Evolutionary conservation across 257 asterid species (phyloP).

Genomic region (Solanum boliviense): DNA sequence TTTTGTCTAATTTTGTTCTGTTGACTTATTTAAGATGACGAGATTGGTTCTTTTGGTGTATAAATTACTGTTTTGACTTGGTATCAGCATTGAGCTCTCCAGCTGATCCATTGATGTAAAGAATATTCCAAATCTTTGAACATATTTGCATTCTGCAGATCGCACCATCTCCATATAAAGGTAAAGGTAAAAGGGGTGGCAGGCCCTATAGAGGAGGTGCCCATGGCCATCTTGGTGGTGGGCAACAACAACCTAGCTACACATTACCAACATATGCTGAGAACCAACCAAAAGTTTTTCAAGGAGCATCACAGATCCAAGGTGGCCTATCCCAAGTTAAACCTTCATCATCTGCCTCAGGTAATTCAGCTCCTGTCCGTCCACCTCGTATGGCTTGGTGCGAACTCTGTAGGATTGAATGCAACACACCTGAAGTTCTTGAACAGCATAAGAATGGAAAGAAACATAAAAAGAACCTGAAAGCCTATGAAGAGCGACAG

Average conservation of each 20-base stretch:
- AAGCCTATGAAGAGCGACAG: slow-evolving; percentile 31
- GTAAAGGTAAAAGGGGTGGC: slow-evolving; percentile 19
- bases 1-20: background rate
- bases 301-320: slow-evolving; percentile 13
- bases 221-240: slow-evolving; percentile 20
- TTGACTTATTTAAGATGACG: background rate
- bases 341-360: slow-evolving; percentile 7
- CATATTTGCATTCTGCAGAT: slow-evolving; percentile 29
- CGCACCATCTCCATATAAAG: slow-evolving; percentile 26
- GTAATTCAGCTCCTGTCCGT: slow-evolving; percentile 7
- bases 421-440: slow-evolving; percentile 47
- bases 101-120: background rate
- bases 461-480: slow-evolving; percentile 46
- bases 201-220: slow-evolving; percentile 14
- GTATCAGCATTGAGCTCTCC: background rate
- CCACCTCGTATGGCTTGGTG: slow-evolving; percentile 30
- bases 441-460: slow-evolving; percentile 49
- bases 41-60: background rate
- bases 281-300: slow-evolving; percentile 7
- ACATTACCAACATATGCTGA: slow-evolving; percentile 7
- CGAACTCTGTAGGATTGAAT: slow-evolving; percentile 51
- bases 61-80: background rate
- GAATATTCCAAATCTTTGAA: background rate
- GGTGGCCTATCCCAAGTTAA: slow-evolving; percentile 14
- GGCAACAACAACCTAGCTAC: slow-evolving; percentile 7